Evolutionary conservation across 2,329 filamentous ascomycete species (phyloP).

Genomic region (Aphanocladium album): DNA sequence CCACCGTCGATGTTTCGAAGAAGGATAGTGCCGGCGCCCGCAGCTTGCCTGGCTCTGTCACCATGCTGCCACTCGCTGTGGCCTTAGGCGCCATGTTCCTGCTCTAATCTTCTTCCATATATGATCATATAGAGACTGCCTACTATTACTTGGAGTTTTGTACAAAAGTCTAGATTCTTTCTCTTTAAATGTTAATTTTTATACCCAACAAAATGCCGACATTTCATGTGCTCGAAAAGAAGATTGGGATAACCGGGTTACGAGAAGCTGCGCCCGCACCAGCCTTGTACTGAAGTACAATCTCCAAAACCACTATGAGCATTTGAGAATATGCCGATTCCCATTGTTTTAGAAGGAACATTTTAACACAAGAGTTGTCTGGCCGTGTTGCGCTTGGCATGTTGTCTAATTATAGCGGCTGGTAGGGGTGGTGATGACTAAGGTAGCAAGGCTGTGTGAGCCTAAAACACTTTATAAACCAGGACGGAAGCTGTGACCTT

Average conservation of each 20-base stretch:
- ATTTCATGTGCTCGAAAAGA: too few species aligned
- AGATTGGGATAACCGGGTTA: too few species aligned
- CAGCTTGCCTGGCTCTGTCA: not conserved
- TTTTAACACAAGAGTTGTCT: not conserved
- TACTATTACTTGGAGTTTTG: not conserved
- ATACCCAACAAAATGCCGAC: not conserved
- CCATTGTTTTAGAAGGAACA: too few species aligned
- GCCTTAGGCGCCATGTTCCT: not conserved
- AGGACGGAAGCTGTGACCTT: not conserved
- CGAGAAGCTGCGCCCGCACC: too few species aligned
- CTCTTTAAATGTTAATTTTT: not conserved
- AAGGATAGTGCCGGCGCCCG: conserved; percentile 2
- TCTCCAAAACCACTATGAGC: too few species aligned
- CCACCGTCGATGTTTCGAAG: not conserved
- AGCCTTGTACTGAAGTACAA: too few species aligned
- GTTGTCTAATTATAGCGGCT: not conserved
- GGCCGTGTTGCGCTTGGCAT: not conserved
- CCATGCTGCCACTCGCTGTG: not conserved
- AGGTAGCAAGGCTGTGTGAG: not conserved
- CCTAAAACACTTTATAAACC: not conserved
- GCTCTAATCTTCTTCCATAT: not conserved
- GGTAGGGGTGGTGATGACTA: conserved; percentile 5
- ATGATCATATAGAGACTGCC: not conserved
- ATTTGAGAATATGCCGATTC: too few species aligned
- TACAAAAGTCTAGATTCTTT: not conserved